Percentiles rank a stretch among this genome's conserved stretches.
These are phyloP conservation scores for Leptographium procerum DNA, from an alignment of 2,329 filamentous ascomycete genomes.

Conservation along the genomic window DNA sequence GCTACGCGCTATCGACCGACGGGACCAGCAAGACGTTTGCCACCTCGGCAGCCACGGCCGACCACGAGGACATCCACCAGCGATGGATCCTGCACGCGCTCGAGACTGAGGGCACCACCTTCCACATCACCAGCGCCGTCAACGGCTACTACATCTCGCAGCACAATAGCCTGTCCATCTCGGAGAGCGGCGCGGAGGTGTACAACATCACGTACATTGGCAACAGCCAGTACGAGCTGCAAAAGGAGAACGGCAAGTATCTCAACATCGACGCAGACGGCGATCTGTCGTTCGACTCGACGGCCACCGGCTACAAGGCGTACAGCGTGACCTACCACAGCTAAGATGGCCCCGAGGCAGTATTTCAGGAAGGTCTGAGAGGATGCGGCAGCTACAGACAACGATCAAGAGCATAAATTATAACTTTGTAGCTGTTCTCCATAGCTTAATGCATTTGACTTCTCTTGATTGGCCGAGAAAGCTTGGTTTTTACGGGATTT, in stretches of 20 bases:
- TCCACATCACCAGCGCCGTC: slow-evolving; percentile 16
- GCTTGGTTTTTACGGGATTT: no score
- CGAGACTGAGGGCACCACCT: slow-evolving; percentile 15
- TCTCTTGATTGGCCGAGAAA: no score
- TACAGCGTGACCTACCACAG: slow-evolving; percentile 16
- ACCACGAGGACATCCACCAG: slow-evolving; percentile 30
- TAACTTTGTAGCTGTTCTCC: no score
- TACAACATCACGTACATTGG: slow-evolving; percentile 16
- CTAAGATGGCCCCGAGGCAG: no score
- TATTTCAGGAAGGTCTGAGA: no score
- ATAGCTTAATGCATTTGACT: no score
- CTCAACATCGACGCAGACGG: slow-evolving; percentile 13
- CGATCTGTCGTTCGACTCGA: slow-evolving; percentile 9
- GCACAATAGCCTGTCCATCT: slow-evolving; percentile 10
- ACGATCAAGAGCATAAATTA: no score
- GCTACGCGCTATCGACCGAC: slow-evolving; percentile 29
- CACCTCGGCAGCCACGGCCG: slow-evolving; percentile 16
- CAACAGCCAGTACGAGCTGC: slow-evolving; percentile 14
- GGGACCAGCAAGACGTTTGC: slow-evolving; percentile 8
- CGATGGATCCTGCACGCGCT: slow-evolving; percentile 38
- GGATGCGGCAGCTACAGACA: no score
- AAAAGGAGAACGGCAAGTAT: slow-evolving; percentile 17
- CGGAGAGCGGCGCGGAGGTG: slow-evolving; percentile 13
- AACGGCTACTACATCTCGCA: slow-evolving; percentile 15
- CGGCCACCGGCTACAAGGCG: slow-evolving; percentile 11